These are phyloP conservation scores for Sporodiniella umbellata DNA, from an alignment of 371 early-diverging fungal species.

Conservation along the genomic window DNA sequence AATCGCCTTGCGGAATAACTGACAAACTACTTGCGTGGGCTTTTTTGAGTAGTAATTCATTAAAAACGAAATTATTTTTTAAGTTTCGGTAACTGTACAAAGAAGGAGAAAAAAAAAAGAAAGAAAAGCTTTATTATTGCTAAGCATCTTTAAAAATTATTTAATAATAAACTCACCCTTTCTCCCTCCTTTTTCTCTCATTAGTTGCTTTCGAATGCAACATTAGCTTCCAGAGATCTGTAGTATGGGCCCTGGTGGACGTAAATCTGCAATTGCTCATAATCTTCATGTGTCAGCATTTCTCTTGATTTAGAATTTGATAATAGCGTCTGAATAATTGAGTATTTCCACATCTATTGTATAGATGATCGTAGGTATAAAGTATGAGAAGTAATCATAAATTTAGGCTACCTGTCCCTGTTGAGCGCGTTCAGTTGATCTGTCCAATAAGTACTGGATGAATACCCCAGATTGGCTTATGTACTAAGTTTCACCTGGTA, in stretches of 20 bases:
- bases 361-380: no score
- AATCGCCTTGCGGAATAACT: neutral
- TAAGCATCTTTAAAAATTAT: neutral
- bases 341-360: slow-evolving; percentile 43
- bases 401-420: slow-evolving; percentile 34
- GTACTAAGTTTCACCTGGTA: no score
- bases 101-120: no score
- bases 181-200: slow-evolving; percentile 2
- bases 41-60: neutral
- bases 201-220: slow-evolving; percentile 38
- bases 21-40: neutral
- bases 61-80: neutral
- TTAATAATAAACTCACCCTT: slow-evolving; percentile 10
- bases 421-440: slow-evolving; percentile 35
- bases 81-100: no score
- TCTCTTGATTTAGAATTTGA: slow-evolving; percentile 18
- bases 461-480: slow-evolving; percentile 36
- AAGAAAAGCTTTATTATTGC: neutral
- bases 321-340: slow-evolving; percentile 31
- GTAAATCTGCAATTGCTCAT: slow-evolving; percentile 29
- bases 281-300: slow-evolving; percentile 21
- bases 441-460: slow-evolving; percentile 44
- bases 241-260: slow-evolving; percentile 44
- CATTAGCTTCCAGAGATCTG: slow-evolving; percentile 22
- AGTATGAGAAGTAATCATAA: no score